Percentiles rank a stretch among this genome's conserved stretches.
phyloP scores from a whole-genome alignment of 108 stramenopile species.

The Cyclotella baltica region DNA sequence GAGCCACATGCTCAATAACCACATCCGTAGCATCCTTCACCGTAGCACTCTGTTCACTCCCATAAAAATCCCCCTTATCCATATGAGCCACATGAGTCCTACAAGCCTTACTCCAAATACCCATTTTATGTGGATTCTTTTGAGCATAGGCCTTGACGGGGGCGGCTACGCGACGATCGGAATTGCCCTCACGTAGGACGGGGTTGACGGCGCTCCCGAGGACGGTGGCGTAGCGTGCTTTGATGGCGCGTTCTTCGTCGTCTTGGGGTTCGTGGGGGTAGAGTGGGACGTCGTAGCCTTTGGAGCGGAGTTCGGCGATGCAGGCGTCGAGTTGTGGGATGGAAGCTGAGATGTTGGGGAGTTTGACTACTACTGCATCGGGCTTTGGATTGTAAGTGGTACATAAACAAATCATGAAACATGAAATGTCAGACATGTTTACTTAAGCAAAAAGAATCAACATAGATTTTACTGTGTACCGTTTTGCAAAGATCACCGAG shows the following conservation, averaged over 20 bases:
- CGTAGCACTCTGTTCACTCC: conserved; percentile 76
- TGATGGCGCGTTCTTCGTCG: conserved; percentile 74
- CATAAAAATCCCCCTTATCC: conserved; percentile 91
- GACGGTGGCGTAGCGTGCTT: conserved; percentile 74
- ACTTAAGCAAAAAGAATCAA: no score
- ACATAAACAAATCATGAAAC: no score
- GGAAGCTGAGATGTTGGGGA: conserved; percentile 86
- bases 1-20: conserved; percentile 67
- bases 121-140: conserved; percentile 96
- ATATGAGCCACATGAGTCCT: conserved; percentile 93
- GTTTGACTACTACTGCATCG: conserved; percentile 84
- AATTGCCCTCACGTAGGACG: conserved; percentile 93
- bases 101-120: conserved; percentile 81
- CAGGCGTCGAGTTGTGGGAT: conserved; percentile 90
- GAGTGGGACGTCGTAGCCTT: conserved; percentile 93
- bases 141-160: conserved; percentile 95
- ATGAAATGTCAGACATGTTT: no score
- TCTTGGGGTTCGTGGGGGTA: conserved; percentile 83
- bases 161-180: conserved; percentile 89
- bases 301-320: conserved; percentile 87
- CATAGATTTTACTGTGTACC: no score
- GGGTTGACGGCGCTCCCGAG: conserved; percentile 94
- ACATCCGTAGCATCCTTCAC: conserved; percentile 73
- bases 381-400: no score
- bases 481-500: conserved; percentile 86